Conservation (phyloP, 2,329 filamentous ascomycete species). For the Chaetoscypha palmicola region DNA sequence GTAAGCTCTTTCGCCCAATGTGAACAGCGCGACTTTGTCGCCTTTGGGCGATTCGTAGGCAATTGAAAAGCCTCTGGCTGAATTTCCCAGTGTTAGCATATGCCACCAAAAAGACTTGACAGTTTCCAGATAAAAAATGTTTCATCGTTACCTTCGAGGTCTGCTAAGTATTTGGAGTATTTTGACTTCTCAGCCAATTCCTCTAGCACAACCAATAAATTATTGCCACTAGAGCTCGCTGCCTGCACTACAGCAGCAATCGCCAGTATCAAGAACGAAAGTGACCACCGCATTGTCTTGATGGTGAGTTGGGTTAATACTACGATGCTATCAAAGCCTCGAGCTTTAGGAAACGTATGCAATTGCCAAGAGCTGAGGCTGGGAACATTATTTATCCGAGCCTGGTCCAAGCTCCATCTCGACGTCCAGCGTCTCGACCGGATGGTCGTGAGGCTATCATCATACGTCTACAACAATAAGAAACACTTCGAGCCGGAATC, state of each 20-base stretch:
- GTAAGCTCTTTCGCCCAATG: constrained; percentile 78
- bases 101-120: constrained; percentile 10
- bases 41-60: constrained; percentile 79
- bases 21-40: constrained; percentile 69
- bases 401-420: constrained; percentile 15
- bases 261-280: constrained; percentile 62
- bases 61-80: constrained; percentile 77
- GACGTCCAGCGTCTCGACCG: constrained; percentile 10
- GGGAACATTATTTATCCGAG: constrained; percentile 4
- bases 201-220: constrained; percentile 81
- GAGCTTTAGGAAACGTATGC: constrained; percentile 33
- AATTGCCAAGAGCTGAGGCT: constrained; percentile 26
- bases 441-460: constrained; percentile 10
- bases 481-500: constrained; percentile 8
- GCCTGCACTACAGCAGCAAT: constrained; percentile 64
- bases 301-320: constrained; percentile 21
- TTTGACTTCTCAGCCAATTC: constrained; percentile 70
- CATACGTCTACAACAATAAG: constrained; percentile 12
- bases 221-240: constrained; percentile 69
- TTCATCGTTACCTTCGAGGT: constrained; percentile 55
- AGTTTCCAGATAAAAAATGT: background rate
- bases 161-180: constrained; percentile 75
- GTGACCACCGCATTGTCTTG: constrained; percentile 61
- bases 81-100: constrained; percentile 10
- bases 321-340: constrained; percentile 17